phyloP scores from a whole-genome alignment of 2,329 filamentous ascomycete genomes.

The Cercospora zeae-maydis region DNA sequence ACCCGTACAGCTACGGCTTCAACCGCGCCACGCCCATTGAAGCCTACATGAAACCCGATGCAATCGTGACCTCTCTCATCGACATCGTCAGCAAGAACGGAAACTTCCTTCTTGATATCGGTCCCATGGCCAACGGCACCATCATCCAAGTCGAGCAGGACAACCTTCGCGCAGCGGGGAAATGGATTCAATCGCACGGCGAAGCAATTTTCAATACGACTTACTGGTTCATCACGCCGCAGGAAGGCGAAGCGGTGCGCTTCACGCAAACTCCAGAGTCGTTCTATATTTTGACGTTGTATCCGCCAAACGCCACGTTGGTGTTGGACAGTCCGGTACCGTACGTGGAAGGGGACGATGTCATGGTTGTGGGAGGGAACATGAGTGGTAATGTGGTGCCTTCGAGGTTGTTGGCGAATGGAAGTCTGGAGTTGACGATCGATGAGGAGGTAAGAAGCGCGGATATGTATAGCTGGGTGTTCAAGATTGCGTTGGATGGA shows the following conservation, averaged over 20 bases:
- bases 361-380: conserved; percentile 45
- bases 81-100: conserved; percentile 35
- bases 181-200: conserved; percentile 52
- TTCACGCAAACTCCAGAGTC: conserved; percentile 54
- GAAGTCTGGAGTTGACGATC: conserved; percentile 36
- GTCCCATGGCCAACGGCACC: conserved; percentile 54
- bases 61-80: conserved; percentile 28
- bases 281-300: conserved; percentile 52
- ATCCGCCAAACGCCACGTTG: conserved; percentile 42
- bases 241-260: conserved; percentile 45
- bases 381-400: conserved; percentile 32
- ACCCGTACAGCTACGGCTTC: conserved; percentile 58
- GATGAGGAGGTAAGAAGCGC: conserved; percentile 35
- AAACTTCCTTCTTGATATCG: conserved; percentile 34
- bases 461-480: conserved; percentile 45
- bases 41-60: conserved; percentile 26
- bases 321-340: conserved; percentile 47
- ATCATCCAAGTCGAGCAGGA: conserved; percentile 50
- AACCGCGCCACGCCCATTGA: conserved; percentile 51
- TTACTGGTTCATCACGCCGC: conserved; percentile 51
- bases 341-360: conserved; percentile 45
- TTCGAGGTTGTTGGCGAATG: conserved; percentile 28
- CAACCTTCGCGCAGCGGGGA: conserved; percentile 50
- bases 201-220: conserved; percentile 58
- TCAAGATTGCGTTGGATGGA: conserved; percentile 38